Base-by-base conservation (phyloP, 2,329 filamentous ascomycete genomes). In the Cladosporium velox region DNA sequence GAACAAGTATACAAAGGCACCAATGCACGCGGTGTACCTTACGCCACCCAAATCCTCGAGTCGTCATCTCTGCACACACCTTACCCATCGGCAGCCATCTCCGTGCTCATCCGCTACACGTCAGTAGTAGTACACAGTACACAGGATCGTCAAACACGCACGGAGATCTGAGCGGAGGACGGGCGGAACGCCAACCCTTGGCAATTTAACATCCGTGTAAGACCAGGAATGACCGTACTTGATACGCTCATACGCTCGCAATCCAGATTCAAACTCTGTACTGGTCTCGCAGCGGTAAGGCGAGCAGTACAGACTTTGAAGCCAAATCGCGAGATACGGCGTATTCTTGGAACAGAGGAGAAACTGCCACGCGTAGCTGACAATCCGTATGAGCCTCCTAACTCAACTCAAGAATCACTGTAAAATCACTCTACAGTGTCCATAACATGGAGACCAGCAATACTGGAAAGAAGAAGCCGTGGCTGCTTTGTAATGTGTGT, bases 401-500 rank as follows among this genome's bases (percentile, higher is more conserved):
- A 15, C 15, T 44, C 38, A 1, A 10, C 15, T n/a, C 7, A 18
- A 7, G 18, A 2, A 18, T 44, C 38, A 44, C 18, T n/a, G 18
- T 10, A 44, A n/a, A 44, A n/a, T 18, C 38, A 44, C 1, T 3
- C 18, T 2, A n/a, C 18, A 24, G 7, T n/a, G 12, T 47, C n/a
- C n/a, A 47, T 47, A 11, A 21, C 3, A 21, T 47, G n/a, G 5
- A 47, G 41, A n/a, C 26, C 52, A 34, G 1, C 52, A 55, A n/a
- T 10, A 55, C 15, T 55, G 28, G 52, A 55, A 34, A 34, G 52
- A 55, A 55, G 52, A 55, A 55, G 52, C 52, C 52, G 18, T 55
- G 52, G 52, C 30, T 32, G 52, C 52, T 55, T 47, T 55, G 52
- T 55, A 15, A 55, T 54, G 51, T 54, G 15, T 54, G 51, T 41